A percentile compares a stretch with the other conserved stretches of the same genome.
phyloP scores from a whole-genome alignment of 73 alveolate genomes.

The Symbiodinium pilosum region DNA sequence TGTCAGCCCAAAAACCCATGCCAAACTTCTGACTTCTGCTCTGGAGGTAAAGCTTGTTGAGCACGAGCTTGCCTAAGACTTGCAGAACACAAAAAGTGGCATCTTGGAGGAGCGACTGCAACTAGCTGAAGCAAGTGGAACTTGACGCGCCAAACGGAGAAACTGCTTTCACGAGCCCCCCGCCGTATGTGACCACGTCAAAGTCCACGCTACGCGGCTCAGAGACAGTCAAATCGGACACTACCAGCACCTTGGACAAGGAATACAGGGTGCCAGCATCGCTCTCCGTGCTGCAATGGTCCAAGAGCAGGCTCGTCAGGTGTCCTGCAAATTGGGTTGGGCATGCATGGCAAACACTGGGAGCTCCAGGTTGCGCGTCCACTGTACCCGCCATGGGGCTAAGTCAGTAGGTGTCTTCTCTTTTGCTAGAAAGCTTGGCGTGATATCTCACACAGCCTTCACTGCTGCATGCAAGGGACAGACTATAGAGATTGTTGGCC shows the following conservation, averaged over 20 bases:
- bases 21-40: background rate
- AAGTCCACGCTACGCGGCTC: slow-evolving; percentile 12
- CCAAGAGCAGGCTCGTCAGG: background rate
- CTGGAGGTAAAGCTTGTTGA: background rate
- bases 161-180: too few species aligned
- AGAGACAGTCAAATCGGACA: background rate
- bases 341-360: too few species aligned
- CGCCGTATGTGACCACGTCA: background rate
- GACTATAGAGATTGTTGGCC: background rate
- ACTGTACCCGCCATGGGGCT: too few species aligned
- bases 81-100: background rate
- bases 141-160: background rate
- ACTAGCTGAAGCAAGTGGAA: background rate
- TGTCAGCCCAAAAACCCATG: background rate
- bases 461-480: too few species aligned
- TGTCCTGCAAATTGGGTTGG: background rate
- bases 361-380: too few species aligned
- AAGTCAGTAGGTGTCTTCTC: too few species aligned
- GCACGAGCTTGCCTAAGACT: background rate
- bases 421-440: background rate
- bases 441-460: background rate
- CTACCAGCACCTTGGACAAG: background rate
- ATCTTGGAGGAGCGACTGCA: background rate
- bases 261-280: background rate
- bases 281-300: background rate